Evolutionary conservation across 345 rosid genomes (phyloP).

Genomic region (Zanthoxylum bungeanum): DNA sequence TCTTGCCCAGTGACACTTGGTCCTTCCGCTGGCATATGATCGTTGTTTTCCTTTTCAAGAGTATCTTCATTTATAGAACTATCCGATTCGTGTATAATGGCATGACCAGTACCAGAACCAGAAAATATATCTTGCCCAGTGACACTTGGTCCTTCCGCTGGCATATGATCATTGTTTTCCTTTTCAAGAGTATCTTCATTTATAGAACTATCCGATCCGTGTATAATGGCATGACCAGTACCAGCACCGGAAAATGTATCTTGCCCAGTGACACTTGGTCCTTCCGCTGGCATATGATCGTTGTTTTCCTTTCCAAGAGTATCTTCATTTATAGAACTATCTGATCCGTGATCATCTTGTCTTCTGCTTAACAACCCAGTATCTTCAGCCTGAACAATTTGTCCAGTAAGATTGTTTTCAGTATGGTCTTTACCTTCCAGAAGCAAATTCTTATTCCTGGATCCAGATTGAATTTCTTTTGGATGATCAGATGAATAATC

Average conservation of each 20-base stretch:
- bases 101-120: slow-evolving; percentile 13
- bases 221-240: slow-evolving; percentile 8
- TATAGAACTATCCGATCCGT: too few species aligned
- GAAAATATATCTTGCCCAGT: slow-evolving; percentile 14
- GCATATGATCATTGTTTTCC: neutral
- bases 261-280: slow-evolving; percentile 8
- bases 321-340: slow-evolving; percentile 21
- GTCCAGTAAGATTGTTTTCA: slow-evolving; percentile 14
- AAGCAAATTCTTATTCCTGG: slow-evolving; percentile 20
- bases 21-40: slow-evolving; percentile 17
- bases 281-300: slow-evolving; percentile 14
- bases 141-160: slow-evolving; percentile 21
- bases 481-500: slow-evolving; percentile 28
- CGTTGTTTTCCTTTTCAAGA: slow-evolving; percentile 8
- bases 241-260: slow-evolving; percentile 16
- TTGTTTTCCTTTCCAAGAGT: slow-evolving; percentile 11
- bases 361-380: slow-evolving; percentile 10
- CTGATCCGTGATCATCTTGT: slow-evolving; percentile 18
- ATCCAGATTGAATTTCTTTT: slow-evolving; percentile 29
- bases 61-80: slow-evolving; percentile 17
- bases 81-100: slow-evolving; percentile 6
- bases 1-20: slow-evolving; percentile 11
- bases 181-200: slow-evolving; percentile 15
- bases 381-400: slow-evolving; percentile 30
- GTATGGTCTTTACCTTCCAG: slow-evolving; percentile 9